A percentile compares a stretch with the other conserved stretches of the same genome.
Conservation (phyloP, 2,329 filamentous ascomycete species). For the Plenodomus biglobosus region DNA sequence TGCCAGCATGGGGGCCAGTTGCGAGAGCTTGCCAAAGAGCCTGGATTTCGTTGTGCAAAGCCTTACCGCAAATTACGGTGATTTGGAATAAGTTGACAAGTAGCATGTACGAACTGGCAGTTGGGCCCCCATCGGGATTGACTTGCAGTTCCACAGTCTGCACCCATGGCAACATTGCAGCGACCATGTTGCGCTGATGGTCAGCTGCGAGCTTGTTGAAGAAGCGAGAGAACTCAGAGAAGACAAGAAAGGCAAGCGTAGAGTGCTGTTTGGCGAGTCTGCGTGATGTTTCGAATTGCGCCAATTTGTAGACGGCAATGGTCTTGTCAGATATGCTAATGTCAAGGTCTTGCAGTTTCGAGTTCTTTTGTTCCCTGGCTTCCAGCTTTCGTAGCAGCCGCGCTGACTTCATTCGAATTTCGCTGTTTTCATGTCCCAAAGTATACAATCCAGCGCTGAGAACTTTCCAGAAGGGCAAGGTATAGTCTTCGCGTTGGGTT, state of each 20-base stretch:
- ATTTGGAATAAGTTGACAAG: conserved; percentile 94
- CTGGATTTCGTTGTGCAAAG: conserved; percentile 93
- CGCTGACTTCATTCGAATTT: conserved; percentile 85
- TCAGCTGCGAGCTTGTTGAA: conserved; percentile 84
- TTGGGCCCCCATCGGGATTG: conserved; percentile 88
- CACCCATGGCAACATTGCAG: conserved; percentile 93
- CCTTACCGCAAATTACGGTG: conserved; percentile 85
- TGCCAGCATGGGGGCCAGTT: conserved; percentile 87
- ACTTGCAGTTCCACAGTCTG: conserved; percentile 90
- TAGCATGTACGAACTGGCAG: conserved; percentile 88
- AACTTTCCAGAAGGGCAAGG: conserved; percentile 85
- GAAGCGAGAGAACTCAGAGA: conserved; percentile 91
- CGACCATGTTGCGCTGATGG: conserved; percentile 89
- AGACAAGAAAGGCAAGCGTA: conserved; percentile 87
- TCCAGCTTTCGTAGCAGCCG: conserved; percentile 79
- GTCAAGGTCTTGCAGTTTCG: conserved; percentile 94
- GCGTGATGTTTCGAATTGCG: conserved; percentile 95
- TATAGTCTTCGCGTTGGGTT: conserved; percentile 78
- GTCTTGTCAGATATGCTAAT: conserved; percentile 99
- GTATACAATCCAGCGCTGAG: conserved; percentile 87
- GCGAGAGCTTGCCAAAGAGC: conserved; percentile 96
- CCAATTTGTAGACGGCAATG: conserved; percentile 94
- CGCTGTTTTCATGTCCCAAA: conserved; percentile 85
- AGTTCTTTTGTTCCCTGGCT: conserved; percentile 78
- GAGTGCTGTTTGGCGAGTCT: conserved; percentile 84